Evolutionary conservation across 1,284 basidiomycete genomes (phyloP).

Genomic region (Takashimella koratensis): DNA sequence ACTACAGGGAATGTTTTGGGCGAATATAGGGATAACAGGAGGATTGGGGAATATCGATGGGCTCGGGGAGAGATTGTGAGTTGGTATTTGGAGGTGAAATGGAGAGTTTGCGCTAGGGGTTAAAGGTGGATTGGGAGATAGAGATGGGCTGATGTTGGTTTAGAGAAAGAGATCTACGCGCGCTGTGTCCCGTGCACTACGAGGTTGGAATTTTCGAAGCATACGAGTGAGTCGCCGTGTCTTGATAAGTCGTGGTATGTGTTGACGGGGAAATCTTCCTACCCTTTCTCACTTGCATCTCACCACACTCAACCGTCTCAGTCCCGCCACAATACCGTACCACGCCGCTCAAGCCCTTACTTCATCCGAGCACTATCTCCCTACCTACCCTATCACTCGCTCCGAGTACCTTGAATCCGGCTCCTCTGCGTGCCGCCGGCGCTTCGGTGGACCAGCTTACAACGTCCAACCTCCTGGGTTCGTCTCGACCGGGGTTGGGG

Average conservation of each 20-base stretch:
- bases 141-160: no score
- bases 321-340: slow-evolving; percentile 71
- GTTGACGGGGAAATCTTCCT: background rate
- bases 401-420: slow-evolving; percentile 79
- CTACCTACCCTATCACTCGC: slow-evolving; percentile 60
- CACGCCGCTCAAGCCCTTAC: slow-evolving; percentile 63
- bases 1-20: slow-evolving; percentile 87
- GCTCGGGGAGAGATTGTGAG: slow-evolving; percentile 67
- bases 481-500: slow-evolving; percentile 15
- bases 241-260: background rate
- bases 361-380: slow-evolving; percentile 55
- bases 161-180: slow-evolving; percentile 61
- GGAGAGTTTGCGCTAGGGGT: background rate
- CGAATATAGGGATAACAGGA: slow-evolving; percentile 83
- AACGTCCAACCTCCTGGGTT: slow-evolving; percentile 39
- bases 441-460: slow-evolving; percentile 41
- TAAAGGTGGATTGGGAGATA: no score
- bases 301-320: slow-evolving; percentile 43
- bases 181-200: slow-evolving; percentile 72
- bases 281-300: slow-evolving; percentile 1
- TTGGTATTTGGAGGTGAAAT: background rate
- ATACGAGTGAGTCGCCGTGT: slow-evolving; percentile 61
- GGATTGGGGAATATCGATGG: slow-evolving; percentile 73
- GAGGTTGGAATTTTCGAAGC: slow-evolving; percentile 69
- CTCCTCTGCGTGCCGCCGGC: slow-evolving; percentile 60